Evolutionary conservation across 306 rosid genomes (phyloP).

Genomic region (Begonia masoniana): DNA sequence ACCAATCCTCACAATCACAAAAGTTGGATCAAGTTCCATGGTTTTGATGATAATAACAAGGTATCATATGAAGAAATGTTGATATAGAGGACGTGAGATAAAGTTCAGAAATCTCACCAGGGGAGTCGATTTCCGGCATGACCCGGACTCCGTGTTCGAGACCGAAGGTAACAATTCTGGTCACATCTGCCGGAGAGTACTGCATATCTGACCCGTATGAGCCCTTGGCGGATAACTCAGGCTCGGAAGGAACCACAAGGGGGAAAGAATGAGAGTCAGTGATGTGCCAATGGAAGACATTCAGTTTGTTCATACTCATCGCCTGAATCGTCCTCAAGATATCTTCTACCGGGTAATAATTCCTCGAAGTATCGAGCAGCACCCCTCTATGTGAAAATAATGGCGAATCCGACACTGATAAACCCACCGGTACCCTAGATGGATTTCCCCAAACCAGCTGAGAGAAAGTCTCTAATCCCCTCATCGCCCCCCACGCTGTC

Average conservation of each 20-base stretch:
- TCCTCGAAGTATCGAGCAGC: conserved; percentile 69
- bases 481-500: conserved; percentile 71
- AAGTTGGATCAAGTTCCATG: too few species aligned
- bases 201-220: conserved; percentile 59
- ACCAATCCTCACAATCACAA: too few species aligned
- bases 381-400: conserved; percentile 45
- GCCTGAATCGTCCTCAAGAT: conserved; percentile 50
- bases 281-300: conserved; percentile 82
- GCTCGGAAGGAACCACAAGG: conserved; percentile 55
- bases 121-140: conserved; percentile 76
- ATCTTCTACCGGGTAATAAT: conserved; percentile 42
- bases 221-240: conserved; percentile 52
- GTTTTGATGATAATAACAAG: too few species aligned
- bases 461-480: conserved; percentile 73
- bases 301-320: conserved; percentile 71
- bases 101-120: conserved; percentile 33
- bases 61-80: too few species aligned
- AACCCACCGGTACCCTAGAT: conserved; percentile 25
- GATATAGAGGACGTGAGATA: too few species aligned
- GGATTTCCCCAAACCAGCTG: conserved; percentile 69
- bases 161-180: conserved; percentile 43
- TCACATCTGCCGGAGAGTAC: conserved; percentile 49
- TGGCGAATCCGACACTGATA: conserved; percentile 44
- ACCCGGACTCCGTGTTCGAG: conserved; percentile 73
- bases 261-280: conserved; percentile 88